These are phyloP conservation scores for Craspedostauros australis DNA, from an alignment of 108 stramenopile genomes.

Conservation along the genomic window DNA sequence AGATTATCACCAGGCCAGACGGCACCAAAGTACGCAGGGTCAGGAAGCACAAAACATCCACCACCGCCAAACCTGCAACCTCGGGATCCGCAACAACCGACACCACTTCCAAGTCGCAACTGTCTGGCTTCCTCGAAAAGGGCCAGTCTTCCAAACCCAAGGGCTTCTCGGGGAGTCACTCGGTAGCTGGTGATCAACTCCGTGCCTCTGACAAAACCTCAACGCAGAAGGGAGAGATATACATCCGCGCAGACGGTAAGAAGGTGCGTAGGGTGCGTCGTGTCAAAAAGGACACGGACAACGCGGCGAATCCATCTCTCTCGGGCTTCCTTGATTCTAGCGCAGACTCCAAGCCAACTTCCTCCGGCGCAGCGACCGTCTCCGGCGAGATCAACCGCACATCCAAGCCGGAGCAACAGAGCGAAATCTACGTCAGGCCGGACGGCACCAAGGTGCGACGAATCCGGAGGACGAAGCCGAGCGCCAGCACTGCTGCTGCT, in stretches of 20 bases:
- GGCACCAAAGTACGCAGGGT: conserved; percentile 41
- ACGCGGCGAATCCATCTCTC: not conserved
- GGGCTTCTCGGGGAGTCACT: conserved; percentile 30
- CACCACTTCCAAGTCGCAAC: too few relatives aligned
- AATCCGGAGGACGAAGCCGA: conserved; percentile 17
- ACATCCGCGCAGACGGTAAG: conserved; percentile 40
- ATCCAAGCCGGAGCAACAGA: conserved; percentile 7
- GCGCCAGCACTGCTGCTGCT: not conserved
- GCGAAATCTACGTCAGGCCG: conserved; percentile 39
- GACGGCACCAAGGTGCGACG: conserved; percentile 41
- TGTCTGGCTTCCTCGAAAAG: conserved; percentile 21
- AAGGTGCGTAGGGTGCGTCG: conserved; percentile 33
- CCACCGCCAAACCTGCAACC: not conserved
- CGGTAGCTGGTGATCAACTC: conserved; percentile 31
- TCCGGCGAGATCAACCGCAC: conserved; percentile 9
- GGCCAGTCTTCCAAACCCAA: conserved; percentile 12
- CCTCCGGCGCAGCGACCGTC: conserved; percentile 24
- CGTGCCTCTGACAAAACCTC: too few relatives aligned
- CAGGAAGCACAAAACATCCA: conserved; percentile 14
- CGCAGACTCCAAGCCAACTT: conserved; percentile 10
- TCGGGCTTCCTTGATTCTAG: conserved; percentile 4
- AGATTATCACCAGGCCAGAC: conserved; percentile 43
- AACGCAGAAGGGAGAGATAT: conserved; percentile 37
- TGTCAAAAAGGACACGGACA: conserved; percentile 9
- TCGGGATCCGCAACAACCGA: too few relatives aligned